phyloP scores from a whole-genome alignment of 2,329 filamentous ascomycete genomes.

The Mycosphaerella sp. region DNA sequence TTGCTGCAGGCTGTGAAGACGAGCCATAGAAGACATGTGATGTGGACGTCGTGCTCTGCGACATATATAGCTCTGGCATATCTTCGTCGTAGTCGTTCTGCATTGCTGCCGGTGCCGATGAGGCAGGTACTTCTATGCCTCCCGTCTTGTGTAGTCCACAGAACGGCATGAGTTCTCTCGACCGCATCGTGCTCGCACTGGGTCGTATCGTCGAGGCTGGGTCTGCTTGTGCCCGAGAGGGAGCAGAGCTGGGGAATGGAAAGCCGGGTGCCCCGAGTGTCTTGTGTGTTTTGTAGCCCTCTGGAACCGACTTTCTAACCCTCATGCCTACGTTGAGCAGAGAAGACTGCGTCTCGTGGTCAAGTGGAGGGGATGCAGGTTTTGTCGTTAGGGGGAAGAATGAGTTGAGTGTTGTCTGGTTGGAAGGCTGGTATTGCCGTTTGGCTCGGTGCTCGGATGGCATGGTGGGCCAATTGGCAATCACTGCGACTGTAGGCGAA shows the following conservation, averaged over 20 bases:
- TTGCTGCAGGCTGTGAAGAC: not conserved
- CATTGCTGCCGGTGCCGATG: conserved; percentile 25
- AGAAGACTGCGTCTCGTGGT: conserved; percentile 65
- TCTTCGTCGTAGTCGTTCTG: conserved; percentile 8
- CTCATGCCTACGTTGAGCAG: conserved; percentile 93
- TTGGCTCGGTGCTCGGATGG: conserved; percentile 33
- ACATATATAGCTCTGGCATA: conserved; percentile 28
- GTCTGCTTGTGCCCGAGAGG: conserved; percentile 27
- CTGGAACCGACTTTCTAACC: conserved; percentile 83
- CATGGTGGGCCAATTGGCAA: not conserved
- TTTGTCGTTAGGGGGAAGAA: conserved; percentile 35
- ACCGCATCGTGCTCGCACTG: conserved; percentile 12
- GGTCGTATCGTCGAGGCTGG: conserved; percentile 28
- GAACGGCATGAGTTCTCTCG: conserved; percentile 67
- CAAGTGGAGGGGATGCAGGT: conserved; percentile 45
- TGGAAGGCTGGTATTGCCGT: conserved; percentile 40
- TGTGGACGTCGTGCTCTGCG: conserved; percentile 36
- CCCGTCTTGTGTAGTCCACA: conserved; percentile 74
- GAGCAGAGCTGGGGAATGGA: conserved; percentile 26
- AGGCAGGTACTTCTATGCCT: conserved; percentile 51
- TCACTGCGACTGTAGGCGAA: not conserved
- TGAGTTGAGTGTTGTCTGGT: conserved; percentile 35
- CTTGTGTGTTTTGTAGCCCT: conserved; percentile 80
- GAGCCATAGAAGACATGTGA: conserved; percentile 34
- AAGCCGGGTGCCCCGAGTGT: conserved; percentile 27